phyloP scores from a whole-genome alignment of 176 grass and related monocot species.

The Poa pratensis region DNA sequence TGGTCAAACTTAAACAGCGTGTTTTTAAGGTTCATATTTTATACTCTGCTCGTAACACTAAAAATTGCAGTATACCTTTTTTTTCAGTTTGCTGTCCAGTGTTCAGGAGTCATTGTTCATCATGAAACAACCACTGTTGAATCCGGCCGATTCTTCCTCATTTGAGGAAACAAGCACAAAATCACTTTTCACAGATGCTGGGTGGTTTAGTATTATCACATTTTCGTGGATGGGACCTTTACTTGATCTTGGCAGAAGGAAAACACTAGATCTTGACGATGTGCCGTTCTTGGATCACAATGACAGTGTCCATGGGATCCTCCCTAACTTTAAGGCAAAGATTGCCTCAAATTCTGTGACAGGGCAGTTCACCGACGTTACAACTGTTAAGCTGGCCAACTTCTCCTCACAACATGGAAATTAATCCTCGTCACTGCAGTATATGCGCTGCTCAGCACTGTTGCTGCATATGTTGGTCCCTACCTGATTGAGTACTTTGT shows the following conservation, averaged over 20 bases:
- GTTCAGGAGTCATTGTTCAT: background rate
- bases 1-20: background rate
- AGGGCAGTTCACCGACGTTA: conserved; percentile 28
- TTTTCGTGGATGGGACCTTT: conserved; percentile 80
- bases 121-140: conserved; percentile 45
- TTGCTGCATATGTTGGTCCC: conserved; percentile 72
- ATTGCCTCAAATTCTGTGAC: conserved; percentile 12
- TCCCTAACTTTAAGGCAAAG: conserved; percentile 58
- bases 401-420: conserved; percentile 53
- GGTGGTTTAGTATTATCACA: conserved; percentile 59
- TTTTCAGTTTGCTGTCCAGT: background rate
- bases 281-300: conserved; percentile 53
- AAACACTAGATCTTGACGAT: conserved; percentile 70
- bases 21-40: background rate
- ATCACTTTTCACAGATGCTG: conserved; percentile 59
- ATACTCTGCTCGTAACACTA: background rate
- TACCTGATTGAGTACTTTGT: conserved; percentile 76
- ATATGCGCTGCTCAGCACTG: conserved; percentile 54
- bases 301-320: conserved; percentile 50
- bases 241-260: conserved; percentile 60
- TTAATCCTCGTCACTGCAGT: conserved; percentile 56
- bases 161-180: background rate
- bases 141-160: background rate
- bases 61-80: background rate
- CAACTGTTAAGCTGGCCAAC: conserved; percentile 50